phyloP scores from a whole-genome alignment of 140 eudicot species.

The Eryngium alpinum region DNA sequence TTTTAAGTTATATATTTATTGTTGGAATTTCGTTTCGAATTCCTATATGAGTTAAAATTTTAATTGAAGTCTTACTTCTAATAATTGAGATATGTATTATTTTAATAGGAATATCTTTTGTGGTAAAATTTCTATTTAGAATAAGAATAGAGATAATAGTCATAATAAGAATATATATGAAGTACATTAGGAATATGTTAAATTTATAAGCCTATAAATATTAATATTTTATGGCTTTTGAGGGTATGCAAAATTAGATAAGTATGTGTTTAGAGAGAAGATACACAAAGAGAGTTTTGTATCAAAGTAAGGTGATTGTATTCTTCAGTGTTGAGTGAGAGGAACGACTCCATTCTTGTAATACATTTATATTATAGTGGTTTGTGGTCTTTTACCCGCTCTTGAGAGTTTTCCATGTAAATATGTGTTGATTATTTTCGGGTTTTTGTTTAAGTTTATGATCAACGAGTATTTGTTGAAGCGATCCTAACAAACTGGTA shows the following conservation, averaged over 20 bases:
- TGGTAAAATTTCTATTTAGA: background rate
- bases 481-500: too few relatives aligned
- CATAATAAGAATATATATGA: background rate
- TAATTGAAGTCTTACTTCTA: background rate
- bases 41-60: too few relatives aligned
- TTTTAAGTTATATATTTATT: too few relatives aligned
- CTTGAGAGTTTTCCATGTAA: background rate
- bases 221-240: background rate
- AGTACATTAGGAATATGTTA: background rate
- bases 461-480: too few relatives aligned
- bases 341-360: background rate
- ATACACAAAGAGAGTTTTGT: background rate
- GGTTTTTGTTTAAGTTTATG: background rate
- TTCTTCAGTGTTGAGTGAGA: background rate
- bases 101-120: background rate
- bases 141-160: background rate
- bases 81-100: background rate
- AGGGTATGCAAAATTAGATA: background rate
- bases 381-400: background rate
- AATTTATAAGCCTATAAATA: background rate
- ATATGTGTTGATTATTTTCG: background rate
- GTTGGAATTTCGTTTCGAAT: too few relatives aligned
- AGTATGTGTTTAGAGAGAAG: background rate
- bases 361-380: background rate
- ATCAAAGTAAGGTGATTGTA: background rate